phyloP scores from a whole-genome alignment of 148 eudicot genomes.

The Nepenthes mirabilis region DNA sequence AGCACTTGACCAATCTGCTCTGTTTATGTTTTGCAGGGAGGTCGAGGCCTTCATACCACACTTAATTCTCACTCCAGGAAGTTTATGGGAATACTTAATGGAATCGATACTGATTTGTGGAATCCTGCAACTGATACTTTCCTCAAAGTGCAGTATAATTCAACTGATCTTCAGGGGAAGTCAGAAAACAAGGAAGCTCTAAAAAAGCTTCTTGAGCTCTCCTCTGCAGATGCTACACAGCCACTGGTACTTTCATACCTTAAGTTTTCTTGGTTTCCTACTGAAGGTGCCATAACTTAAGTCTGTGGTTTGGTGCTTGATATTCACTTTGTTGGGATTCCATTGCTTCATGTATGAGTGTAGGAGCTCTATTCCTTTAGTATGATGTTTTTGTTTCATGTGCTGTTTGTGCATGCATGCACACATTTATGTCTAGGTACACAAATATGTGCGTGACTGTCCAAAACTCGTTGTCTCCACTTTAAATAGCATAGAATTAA shows the following conservation, averaged over 20 bases:
- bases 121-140: conserved; percentile 76
- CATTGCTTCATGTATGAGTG: too few relatives aligned
- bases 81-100: conserved; percentile 86
- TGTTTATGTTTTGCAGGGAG: conserved; percentile 40
- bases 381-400: too few relatives aligned
- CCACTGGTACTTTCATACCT: conserved; percentile 43
- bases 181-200: conserved; percentile 70
- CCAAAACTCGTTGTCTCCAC: too few relatives aligned
- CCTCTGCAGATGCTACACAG: conserved; percentile 33
- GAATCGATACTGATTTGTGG: conserved; percentile 93
- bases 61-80: conserved; percentile 70
- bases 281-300: neutral
- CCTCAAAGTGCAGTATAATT: conserved; percentile 65
- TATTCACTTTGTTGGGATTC: too few relatives aligned
- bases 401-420: too few relatives aligned
- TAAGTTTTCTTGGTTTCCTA: neutral
- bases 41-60: conserved; percentile 79
- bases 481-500: too few relatives aligned
- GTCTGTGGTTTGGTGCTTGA: conserved; percentile 2
- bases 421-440: too few relatives aligned
- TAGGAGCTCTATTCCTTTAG: too few relatives aligned
- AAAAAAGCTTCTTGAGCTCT: conserved; percentile 61
- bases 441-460: too few relatives aligned
- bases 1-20: neutral
- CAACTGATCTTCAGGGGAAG: conserved; percentile 69